phyloP scores from a whole-genome alignment of 164 flowering plant genomes.

The Vitis rupestris region DNA sequence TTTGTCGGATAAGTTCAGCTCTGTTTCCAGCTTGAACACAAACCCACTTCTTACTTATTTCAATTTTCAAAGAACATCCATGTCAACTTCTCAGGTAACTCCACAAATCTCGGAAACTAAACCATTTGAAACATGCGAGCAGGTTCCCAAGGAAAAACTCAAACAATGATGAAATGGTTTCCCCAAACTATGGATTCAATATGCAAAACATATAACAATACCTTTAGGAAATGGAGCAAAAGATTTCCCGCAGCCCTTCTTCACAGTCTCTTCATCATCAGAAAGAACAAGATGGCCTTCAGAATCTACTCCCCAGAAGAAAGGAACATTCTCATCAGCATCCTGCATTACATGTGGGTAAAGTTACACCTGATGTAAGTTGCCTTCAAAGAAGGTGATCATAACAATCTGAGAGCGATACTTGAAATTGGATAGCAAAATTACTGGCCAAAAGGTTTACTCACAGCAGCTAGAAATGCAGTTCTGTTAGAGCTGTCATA shows the following conservation, averaged over 20 bases:
- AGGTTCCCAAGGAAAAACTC: background rate
- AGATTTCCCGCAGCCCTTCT: slow-evolving; percentile 87
- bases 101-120: no score
- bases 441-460: slow-evolving; percentile 19
- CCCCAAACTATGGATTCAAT: background rate
- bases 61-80: no score
- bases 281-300: slow-evolving; percentile 78
- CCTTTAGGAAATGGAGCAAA: slow-evolving; percentile 99
- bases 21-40: background rate
- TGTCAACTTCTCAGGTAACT: no score
- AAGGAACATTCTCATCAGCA: slow-evolving; percentile 86
- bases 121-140: background rate
- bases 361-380: background rate
- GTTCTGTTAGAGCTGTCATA: slow-evolving; percentile 63
- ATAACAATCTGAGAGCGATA: no score
- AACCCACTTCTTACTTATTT: background rate
- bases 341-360: slow-evolving; percentile 43
- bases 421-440: background rate
- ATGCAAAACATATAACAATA: slow-evolving; percentile 13
- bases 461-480: slow-evolving; percentile 67
- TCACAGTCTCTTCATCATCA: slow-evolving; percentile 59
- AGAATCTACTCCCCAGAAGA: slow-evolving; percentile 91
- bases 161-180: background rate
- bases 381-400: no score
- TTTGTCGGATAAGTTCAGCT: no score